Base-by-base conservation (phyloP, 2,329 filamentous ascomycete species). In the Cercospora sojina region DNA sequence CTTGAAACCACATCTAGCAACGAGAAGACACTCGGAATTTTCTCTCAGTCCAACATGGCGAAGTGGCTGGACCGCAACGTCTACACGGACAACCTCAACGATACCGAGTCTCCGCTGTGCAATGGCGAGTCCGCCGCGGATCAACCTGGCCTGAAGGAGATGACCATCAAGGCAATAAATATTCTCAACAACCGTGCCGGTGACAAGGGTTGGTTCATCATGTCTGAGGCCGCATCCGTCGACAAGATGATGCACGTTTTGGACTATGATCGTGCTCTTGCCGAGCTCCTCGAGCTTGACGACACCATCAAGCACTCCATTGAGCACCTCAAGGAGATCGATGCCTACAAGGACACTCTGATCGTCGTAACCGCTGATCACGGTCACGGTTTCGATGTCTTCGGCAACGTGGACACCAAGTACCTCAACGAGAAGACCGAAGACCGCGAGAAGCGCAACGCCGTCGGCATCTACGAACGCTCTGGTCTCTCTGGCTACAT, bases 221-320 rank as follows among this genome's bases (percentile, higher is more conserved):
- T 96, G 91, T 88, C 88, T 12, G 92, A 96, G 79, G 92, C 90
- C 27, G 92, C 92, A 16, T 91, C 88, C 1, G 91, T 96, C 72
- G 92, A 95, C 81, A 96, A 96, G 84, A 90, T 92, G 84, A 95
- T 96, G 91, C 92, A 96, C 80, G 78, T 83, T 2, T 85, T 95
- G 20, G 92, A 95, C 81, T 95, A 95, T 77, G 91, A 95, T 80
- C 90, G 92, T 62, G 90, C 92, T 0, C 87, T 96, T 0, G 92
- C 90, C 63, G 92, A 96, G 73, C 87, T 96, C 1, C 86, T 96
- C 47, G 92, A 96, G 80, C 85, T 96, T 35, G 91, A 96, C 75
- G 91, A 96, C 79, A 93, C 92, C 4, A 82, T 96, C 72, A 88
- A 88, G 61, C 90, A 90, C 18, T 92, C 91, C 3, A 84, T 94